Base-by-base conservation (phyloP, 2,329 filamentous ascomycete species). In the Sporothrix humicola region DNA sequence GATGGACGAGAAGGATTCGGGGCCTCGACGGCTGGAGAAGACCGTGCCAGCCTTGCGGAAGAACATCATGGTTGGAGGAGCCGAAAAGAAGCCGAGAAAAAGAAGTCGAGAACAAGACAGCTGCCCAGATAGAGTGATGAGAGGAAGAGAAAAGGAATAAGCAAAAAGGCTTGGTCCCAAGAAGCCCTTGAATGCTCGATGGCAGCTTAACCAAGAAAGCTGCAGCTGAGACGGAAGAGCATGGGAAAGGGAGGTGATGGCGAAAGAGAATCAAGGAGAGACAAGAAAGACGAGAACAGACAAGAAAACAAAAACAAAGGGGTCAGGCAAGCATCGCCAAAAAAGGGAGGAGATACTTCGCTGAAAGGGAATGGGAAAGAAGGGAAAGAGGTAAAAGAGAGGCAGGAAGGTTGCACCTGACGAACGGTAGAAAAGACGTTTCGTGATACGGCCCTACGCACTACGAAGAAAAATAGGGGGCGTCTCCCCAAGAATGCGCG, bases 1-100 rank as follows among this genome's bases (percentile, higher is more conserved):
- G 6, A 76, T 50, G n/a, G 73, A 20, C 46, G 74, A 74, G 46
- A 75, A 75, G 13, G 72, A 73, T 2, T 59, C 50, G 5, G 74
- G 74, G 17, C 70, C 68, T 10, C 42, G 72, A 9, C 69, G 72
- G 63, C 74, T 48, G 13, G 74, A 69, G 7, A 70, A 70, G 70
- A 37, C 70, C 23, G 31, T 20, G 48, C 70, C 66, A 3, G 59
- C 44, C 8, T 59, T 73, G 48, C 68, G 72, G 20, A 75, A 75
- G 69, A 75, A 73, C 73, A 74, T 74, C 23, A 17, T 58, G 68
- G 20, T 37, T 26, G 31, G 50, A 15, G 72, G 17, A 15, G 20
- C 15, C 10, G 42, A 31, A 44, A 23, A 4, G n/a, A 50, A 3
- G 23, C 2, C 5, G 23, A 13, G 31, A 10, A 68, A 13, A 58